These are phyloP conservation scores for Lachancea fermentati DNA, from an alignment of 805 yeast species.

Conservation along the genomic window DNA sequence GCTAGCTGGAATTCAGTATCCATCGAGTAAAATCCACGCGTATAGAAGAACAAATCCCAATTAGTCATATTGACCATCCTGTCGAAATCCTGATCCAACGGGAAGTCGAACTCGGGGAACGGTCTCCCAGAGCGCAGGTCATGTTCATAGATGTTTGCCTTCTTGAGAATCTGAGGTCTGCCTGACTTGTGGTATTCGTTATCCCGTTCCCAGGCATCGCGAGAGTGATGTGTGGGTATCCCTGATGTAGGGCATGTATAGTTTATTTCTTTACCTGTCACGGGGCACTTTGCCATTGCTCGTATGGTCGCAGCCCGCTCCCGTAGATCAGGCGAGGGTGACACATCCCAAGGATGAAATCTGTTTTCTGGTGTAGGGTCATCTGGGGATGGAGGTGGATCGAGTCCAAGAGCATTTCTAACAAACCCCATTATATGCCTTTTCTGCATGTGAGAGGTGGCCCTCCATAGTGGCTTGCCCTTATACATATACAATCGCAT, in stretches of 20 bases:
- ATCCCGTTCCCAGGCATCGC: conserved; percentile 85
- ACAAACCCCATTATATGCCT: conserved; percentile 35
- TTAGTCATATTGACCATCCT: conserved; percentile 66
- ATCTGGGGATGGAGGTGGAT: conserved; percentile 57
- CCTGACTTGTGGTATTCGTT: conserved; percentile 60
- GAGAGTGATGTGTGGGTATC: conserved; percentile 90
- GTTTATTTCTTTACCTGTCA: conserved; percentile 70
- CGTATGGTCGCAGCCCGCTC: conserved; percentile 88
- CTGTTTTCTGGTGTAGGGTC: conserved; percentile 68
- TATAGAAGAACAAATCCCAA: conserved; percentile 93
- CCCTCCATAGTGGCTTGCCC: not conserved
- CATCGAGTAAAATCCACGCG: conserved; percentile 91
- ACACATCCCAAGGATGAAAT: conserved; percentile 86
- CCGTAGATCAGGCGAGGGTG: conserved; percentile 82
- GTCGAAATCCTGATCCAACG: conserved; percentile 71
- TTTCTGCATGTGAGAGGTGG: conserved; percentile 1
- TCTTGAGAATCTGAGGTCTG: conserved; percentile 67
- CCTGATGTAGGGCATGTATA: conserved; percentile 92
- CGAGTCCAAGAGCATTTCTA: conserved; percentile 49
- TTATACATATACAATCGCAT: not conserved
- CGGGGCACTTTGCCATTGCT: conserved; percentile 86
- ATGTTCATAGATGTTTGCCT: conserved; percentile 90
- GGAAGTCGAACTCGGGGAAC: conserved; percentile 94
- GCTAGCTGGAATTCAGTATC: conserved; percentile 95
- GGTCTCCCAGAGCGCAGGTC: conserved; percentile 90